These are phyloP conservation scores for Hymenotorrendiella dingleyae DNA, from an alignment of 2,329 filamentous ascomycete species.

Conservation along the genomic window DNA sequence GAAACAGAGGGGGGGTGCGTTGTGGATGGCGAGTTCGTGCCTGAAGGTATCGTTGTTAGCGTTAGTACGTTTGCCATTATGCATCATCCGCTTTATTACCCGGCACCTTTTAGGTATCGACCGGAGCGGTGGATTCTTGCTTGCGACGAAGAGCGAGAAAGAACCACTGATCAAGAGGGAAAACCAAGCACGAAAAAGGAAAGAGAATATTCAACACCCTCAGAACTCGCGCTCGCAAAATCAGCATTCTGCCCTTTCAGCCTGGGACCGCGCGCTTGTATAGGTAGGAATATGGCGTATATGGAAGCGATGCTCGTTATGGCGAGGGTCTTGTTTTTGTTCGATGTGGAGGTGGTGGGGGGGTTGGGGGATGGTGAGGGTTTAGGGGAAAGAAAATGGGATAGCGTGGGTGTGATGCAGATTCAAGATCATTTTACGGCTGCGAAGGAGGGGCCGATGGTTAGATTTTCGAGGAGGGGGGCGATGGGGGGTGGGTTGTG, in stretches of 20 bases:
- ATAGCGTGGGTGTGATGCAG: not conserved
- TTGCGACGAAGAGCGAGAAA: too few species aligned
- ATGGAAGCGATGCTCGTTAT: slow-evolving; percentile 24
- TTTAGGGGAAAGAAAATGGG: not conserved
- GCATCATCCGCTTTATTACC: slow-evolving; percentile 38
- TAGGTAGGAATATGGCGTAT: slow-evolving; percentile 26
- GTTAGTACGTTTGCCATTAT: slow-evolving; percentile 40
- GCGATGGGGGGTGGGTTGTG: too few species aligned
- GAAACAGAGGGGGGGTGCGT: slow-evolving; percentile 12
- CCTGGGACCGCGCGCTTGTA: slow-evolving; percentile 23
- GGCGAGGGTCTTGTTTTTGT: slow-evolving; percentile 16
- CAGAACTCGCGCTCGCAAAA: not conserved
- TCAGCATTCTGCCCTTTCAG: slow-evolving; percentile 23
- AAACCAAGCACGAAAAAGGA: not conserved
- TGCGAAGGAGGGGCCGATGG: not conserved
- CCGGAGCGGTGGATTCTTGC: slow-evolving; percentile 40
- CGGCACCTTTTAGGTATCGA: slow-evolving; percentile 33
- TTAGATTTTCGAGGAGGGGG: too few species aligned
- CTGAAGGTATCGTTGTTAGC: slow-evolving; percentile 38
- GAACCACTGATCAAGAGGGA: not conserved
- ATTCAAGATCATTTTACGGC: not conserved
- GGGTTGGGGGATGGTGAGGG: not conserved
- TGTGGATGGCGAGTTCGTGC: slow-evolving; percentile 26
- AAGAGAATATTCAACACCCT: not conserved
- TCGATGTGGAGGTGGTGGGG: slow-evolving; percentile 9